Conservation (phyloP, 2,329 filamentous ascomycete species). For the Verticillium nubilum region DNA sequence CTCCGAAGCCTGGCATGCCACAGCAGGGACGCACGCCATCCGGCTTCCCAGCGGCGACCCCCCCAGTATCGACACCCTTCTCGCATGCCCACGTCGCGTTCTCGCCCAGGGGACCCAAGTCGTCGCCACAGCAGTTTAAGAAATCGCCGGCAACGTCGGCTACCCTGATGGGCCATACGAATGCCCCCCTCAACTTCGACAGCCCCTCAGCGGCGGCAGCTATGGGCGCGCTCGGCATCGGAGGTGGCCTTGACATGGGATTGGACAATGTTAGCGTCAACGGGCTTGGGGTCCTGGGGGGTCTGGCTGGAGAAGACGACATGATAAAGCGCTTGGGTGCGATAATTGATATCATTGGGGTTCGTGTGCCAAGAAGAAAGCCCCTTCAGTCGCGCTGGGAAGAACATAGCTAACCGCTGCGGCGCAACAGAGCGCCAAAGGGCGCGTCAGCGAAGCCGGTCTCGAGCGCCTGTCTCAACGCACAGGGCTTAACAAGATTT, state of each 20-base stretch:
- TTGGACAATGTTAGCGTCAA: conserved; percentile 46
- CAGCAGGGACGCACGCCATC: conserved; percentile 42
- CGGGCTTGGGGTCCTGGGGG: conserved; percentile 31
- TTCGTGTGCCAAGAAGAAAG: conserved; percentile 21
- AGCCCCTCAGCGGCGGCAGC: conserved; percentile 60
- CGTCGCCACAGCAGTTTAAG: conserved; percentile 60
- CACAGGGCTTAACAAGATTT: conserved; percentile 60
- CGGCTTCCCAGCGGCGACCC: conserved; percentile 51
- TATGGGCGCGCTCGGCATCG: conserved; percentile 50
- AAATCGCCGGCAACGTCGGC: conserved; percentile 54
- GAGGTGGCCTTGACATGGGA: conserved; percentile 42
- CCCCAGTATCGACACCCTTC: conserved; percentile 63
- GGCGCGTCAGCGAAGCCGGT: conserved; percentile 67
- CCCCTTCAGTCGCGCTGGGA: conserved; percentile 27
- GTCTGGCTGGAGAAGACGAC: conserved; percentile 46
- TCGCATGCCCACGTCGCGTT: conserved; percentile 51
- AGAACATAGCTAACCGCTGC: conserved; percentile 16
- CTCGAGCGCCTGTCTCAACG: conserved; percentile 65
- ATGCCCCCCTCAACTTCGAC: conserved; percentile 52
- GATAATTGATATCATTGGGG: conserved; percentile 44
- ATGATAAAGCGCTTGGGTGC: conserved; percentile 47
- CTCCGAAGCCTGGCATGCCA: conserved; percentile 24
- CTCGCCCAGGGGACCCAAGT: conserved; percentile 51
- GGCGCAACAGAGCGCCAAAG: conserved; percentile 31
- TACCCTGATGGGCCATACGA: conserved; percentile 40